phyloP scores from a whole-genome alignment of 2,329 filamentous ascomycete species.

The Thelonectria rubi region DNA sequence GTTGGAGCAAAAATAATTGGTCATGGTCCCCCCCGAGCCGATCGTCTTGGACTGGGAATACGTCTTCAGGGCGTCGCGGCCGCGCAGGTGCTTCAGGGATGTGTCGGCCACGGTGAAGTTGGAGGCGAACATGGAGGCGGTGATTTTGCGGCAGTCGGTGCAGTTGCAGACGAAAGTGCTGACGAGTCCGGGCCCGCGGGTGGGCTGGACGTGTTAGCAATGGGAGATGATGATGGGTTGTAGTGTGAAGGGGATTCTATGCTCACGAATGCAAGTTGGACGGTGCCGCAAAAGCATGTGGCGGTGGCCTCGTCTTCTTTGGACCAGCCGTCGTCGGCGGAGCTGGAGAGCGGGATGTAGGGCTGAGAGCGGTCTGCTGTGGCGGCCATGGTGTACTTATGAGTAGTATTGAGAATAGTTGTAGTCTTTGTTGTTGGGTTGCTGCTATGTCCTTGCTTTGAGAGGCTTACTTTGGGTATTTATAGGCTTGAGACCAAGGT shows the following conservation, averaged over 20 bases:
- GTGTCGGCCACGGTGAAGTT: conserved; percentile 62
- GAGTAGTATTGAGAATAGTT: too few species aligned
- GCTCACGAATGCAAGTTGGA: conserved; percentile 63
- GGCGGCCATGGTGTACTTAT: conserved; percentile 9
- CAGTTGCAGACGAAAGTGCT: conserved; percentile 68
- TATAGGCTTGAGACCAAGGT: too few species aligned
- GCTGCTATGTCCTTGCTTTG: too few species aligned
- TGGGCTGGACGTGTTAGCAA: conserved; percentile 49
- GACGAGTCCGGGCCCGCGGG: conserved; percentile 54
- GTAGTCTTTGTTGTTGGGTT: too few species aligned
- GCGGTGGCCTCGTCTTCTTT: conserved; percentile 60
- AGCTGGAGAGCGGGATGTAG: conserved; percentile 49
- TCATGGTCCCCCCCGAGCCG: conserved; percentile 60
- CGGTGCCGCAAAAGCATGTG: conserved; percentile 66
- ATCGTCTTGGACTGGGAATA: conserved; percentile 60
- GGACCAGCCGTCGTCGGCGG: conserved; percentile 54
- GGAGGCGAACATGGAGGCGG: conserved; percentile 68
- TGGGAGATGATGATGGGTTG: too few species aligned
- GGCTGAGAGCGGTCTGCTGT: conserved; percentile 3
- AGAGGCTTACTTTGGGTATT: too few species aligned
- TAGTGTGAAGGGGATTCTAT: too few species aligned
- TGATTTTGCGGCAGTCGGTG: conserved; percentile 69
- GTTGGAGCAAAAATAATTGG: conserved; percentile 67
- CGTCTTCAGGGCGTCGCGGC: conserved; percentile 57
- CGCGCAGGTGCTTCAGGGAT: conserved; percentile 59